Evolutionary conservation across 2,329 filamentous ascomycete species (phyloP).

Genomic region (Diaporthe aspalathi): DNA sequence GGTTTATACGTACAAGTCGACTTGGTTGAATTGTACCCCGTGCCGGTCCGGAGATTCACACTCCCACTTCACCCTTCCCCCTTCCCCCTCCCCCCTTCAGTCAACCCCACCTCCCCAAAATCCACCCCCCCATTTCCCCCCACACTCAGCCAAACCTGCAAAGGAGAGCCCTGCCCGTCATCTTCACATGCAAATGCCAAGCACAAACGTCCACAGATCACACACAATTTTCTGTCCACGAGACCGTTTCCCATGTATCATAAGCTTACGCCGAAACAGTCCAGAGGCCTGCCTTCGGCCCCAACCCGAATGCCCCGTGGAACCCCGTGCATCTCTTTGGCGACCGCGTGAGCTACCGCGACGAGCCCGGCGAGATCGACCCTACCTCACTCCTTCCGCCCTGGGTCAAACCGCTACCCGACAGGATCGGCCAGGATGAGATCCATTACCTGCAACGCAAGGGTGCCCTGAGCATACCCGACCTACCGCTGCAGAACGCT

Average conservation of each 20-base stretch:
- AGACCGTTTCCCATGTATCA: slow-evolving; percentile 31
- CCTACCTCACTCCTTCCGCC: slow-evolving; percentile 63
- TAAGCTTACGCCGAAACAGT: slow-evolving; percentile 39
- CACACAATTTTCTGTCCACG: slow-evolving; percentile 39
- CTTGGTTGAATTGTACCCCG: no score
- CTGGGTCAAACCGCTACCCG: slow-evolving; percentile 80
- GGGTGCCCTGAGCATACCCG: slow-evolving; percentile 83
- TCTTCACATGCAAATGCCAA: slow-evolving; percentile 42
- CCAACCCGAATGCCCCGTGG: slow-evolving; percentile 45
- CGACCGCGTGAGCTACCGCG: not conserved
- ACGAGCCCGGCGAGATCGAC: slow-evolving; percentile 57
- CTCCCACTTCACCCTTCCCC: no score
- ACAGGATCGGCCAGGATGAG: slow-evolving; percentile 83
- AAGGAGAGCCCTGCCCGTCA: not conserved
- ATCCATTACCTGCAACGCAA: slow-evolving; percentile 85
- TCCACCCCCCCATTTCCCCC: not conserved
- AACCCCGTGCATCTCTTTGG: not conserved
- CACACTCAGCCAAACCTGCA: not conserved
- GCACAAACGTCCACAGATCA: not conserved
- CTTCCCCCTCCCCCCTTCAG: no score
- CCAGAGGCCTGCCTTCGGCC: slow-evolving; percentile 37
- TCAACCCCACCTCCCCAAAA: not conserved
- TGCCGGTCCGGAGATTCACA: no score
- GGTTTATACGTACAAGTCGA: not conserved
- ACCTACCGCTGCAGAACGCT: slow-evolving; percentile 77